phyloP scores from a whole-genome alignment of 2,329 filamentous ascomycete species.

The Phyllosticta paracitricarpa region DNA sequence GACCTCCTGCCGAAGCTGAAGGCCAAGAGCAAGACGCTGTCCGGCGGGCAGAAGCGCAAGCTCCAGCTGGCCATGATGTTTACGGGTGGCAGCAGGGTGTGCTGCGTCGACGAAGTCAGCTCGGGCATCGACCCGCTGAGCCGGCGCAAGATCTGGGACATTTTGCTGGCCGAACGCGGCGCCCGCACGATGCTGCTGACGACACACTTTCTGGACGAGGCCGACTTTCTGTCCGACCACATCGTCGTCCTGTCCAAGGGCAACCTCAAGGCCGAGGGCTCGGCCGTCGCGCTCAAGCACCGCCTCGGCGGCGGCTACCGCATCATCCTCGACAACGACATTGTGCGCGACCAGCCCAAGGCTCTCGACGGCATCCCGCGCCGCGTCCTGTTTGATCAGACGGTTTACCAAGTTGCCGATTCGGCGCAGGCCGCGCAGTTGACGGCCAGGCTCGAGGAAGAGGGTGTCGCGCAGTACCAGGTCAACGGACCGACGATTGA shows the following conservation, averaged over 20 bases:
- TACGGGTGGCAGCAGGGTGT: slow-evolving; percentile 77
- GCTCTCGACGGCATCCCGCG: slow-evolving; percentile 12
- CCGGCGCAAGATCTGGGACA: slow-evolving; percentile 87
- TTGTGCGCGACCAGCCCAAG: neutral
- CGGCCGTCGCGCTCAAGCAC: slow-evolving; percentile 78
- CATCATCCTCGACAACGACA: slow-evolving; percentile 37
- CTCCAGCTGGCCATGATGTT: slow-evolving; percentile 93
- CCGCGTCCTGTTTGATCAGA: slow-evolving; percentile 55
- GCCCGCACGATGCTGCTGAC: slow-evolving; percentile 75
- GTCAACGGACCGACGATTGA: slow-evolving; percentile 86
- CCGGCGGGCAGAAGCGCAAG: slow-evolving; percentile 86
- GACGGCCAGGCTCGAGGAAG: slow-evolving; percentile 57
- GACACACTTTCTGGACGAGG: slow-evolving; percentile 90
- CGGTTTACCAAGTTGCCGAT: slow-evolving; percentile 60
- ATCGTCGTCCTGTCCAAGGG: slow-evolving; percentile 84
- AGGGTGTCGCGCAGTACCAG: slow-evolving; percentile 65
- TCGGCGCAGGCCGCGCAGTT: slow-evolving; percentile 63
- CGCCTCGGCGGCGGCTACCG: slow-evolving; percentile 74
- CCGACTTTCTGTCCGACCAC: slow-evolving; percentile 78
- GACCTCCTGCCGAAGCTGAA: slow-evolving; percentile 67
- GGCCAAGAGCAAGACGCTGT: slow-evolving; percentile 66
- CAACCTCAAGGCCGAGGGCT: slow-evolving; percentile 68
- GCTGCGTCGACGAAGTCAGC: slow-evolving; percentile 85
- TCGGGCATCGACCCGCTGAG: slow-evolving; percentile 81
- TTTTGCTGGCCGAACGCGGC: slow-evolving; percentile 74